Base-by-base conservation (phyloP, 2,329 filamentous ascomycete species). In the Talaromyces sp. region DNA sequence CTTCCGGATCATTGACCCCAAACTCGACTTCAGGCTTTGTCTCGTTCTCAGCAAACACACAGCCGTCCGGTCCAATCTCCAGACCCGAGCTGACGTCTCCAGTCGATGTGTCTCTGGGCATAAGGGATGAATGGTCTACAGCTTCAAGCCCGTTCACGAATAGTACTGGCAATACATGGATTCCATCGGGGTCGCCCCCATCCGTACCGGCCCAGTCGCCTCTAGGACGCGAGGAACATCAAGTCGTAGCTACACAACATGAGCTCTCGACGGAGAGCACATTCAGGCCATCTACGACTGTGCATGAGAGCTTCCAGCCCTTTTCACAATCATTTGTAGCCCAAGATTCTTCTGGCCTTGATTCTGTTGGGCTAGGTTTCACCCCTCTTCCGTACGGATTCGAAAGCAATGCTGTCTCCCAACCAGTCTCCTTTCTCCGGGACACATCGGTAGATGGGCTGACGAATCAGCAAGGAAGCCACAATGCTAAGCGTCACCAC, bases 391-490 rank as follows among this genome's bases (percentile, higher is more conserved):
- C 67, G 6, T 73, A 76, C 48, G 65, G 64, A n/a, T 72, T 75
- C 25, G 70, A 72, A 25, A 66, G 71, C 33, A 72, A 67, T 48
- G 67, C 69, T 1, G 71, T 75, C 3, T 71, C 74, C 3, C 72
- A 73, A 54, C 72, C 73, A 35, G 69, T 74, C 2, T 77, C 77
- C 1, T 77, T 73, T 57, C 65, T 75, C 39, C 73, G 71, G 6
- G 70, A 72, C 16, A 65, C 71, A 5, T 52, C 75, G 66, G 25
- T 76, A 75, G 63, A 82, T 75, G 2, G 77, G n/a, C n/a, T 48
- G 12, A 6, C 48, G 16, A 37, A n/a, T 48, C 39, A 31, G 6
- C 48, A 52, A 21, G 28, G 9, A n/a, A 18, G 21, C 14, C 44
- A 40, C 31, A 46, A 33, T 40, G 16, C 58, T 18, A 63, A 63